These are phyloP conservation scores for slime mould (Dictyostelium discoideum) DNA, from an alignment of 78 protist species.

Conservation along the genomic window DNA sequence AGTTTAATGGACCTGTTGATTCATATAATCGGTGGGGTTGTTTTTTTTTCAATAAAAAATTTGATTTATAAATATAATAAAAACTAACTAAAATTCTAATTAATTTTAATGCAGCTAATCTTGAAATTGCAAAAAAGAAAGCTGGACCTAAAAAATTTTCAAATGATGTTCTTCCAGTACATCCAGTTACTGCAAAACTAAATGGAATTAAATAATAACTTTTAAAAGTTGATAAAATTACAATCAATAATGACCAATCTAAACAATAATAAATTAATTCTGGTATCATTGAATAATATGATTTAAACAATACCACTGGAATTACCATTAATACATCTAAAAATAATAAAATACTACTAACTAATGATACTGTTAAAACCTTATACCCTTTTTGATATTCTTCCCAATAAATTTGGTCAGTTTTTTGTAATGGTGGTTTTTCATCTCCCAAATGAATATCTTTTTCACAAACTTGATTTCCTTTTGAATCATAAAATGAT, in stretches of 20 bases:
- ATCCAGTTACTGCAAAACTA: not conserved
- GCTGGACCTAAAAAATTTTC: not conserved
- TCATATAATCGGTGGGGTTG: not conserved
- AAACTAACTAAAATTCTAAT: not conserved
- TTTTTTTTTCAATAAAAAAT: not conserved
- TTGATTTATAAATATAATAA: not conserved
- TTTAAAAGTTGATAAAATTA: not conserved
- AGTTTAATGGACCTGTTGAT: not conserved
- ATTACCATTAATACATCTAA: not conserved
- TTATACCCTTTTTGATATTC: not conserved
- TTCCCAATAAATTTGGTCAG: not conserved
- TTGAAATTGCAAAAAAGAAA: not conserved
- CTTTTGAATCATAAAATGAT: not conserved
- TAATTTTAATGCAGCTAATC: not conserved
- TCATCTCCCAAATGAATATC: not conserved
- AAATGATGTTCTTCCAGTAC: not conserved
- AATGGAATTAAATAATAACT: not conserved
- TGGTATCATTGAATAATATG: not conserved
- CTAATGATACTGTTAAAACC: not conserved
- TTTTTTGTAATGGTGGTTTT: conserved; percentile 11
- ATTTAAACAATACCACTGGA: not conserved
- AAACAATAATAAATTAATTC: not conserved
- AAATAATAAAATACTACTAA: not conserved
- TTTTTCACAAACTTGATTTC: not conserved
- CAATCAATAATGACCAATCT: not conserved